These are phyloP conservation scores for Skeletonema costatum DNA, from an alignment of 108 stramenopile genomes.

Conservation along the genomic window DNA sequence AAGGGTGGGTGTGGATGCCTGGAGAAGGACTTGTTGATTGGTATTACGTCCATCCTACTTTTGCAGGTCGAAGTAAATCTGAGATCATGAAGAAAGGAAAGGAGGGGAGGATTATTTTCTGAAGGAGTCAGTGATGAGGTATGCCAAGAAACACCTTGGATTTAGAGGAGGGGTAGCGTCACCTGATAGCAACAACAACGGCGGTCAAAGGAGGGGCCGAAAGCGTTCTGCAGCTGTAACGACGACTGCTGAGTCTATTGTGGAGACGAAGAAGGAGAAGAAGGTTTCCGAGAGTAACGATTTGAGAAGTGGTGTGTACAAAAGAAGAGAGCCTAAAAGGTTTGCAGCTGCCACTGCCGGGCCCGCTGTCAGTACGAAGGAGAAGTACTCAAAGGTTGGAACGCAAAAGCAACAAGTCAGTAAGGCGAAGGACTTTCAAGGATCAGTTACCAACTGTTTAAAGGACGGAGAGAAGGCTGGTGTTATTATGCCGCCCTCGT, in stretches of 20 bases:
- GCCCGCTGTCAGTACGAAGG: too few species aligned
- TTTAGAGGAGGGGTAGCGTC: constrained; percentile 12
- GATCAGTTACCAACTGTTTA: too few species aligned
- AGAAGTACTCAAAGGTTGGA: too few species aligned
- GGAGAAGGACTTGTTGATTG: constrained; percentile 19
- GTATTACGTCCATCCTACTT: constrained; percentile 22
- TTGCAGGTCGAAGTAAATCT: background rate
- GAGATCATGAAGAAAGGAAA: background rate
- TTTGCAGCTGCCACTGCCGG: too few species aligned
- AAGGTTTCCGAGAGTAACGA: too few species aligned
- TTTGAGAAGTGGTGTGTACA: too few species aligned
- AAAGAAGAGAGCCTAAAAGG: too few species aligned
- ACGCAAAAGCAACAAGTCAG: too few species aligned
- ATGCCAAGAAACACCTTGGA: constrained; percentile 23
- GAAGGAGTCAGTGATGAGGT: constrained; percentile 11
- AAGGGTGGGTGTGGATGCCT: constrained; percentile 14
- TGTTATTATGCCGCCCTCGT: too few species aligned
- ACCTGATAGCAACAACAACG: background rate
- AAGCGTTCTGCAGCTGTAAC: background rate
- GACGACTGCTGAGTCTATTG: background rate
- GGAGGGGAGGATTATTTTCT: constrained; percentile 29
- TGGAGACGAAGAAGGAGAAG: background rate
- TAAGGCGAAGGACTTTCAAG: too few species aligned
- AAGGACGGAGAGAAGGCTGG: too few species aligned
- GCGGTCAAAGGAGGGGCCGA: background rate